Evolutionary conservation across 768 basidiomycete species (phyloP), one percentile per base, ranked within the genome.

Genomic region (Hericium rajendrae): DNA sequence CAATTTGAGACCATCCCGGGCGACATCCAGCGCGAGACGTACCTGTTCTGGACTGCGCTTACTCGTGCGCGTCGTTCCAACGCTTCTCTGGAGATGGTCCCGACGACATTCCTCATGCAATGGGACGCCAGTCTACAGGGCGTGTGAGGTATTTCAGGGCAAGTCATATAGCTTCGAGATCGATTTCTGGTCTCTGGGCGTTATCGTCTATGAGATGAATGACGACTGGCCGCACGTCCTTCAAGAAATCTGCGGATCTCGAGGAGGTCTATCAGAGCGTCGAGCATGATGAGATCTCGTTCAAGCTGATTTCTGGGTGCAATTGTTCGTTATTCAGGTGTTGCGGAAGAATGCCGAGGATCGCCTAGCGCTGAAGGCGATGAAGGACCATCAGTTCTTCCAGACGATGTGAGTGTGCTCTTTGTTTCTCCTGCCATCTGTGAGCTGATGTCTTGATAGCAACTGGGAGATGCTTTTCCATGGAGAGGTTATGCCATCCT

Each of bases 171-270:
- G 43, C 43, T 41, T 60, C 40, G 60, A 51, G 22, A 94, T 97
- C 66, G 97, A 99, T 67, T 81, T 99, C 39, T 99, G 97, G 97
- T 94, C 95, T 0, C 80, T 99, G 4, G 95, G 97, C 22, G 88
- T 97, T 38, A 97, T 94, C 2, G 75, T 97, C 4, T 97, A 91
- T 71, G 94, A 93, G 68, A 80, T 98, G 26, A 26, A 26, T 26
- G 56, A 78, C 97, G 2, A 60, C 64, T 20, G 40, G 54, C 11
- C 54, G 54, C 40, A 54, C 18, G 54, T 38, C 54, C n/a, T 54
- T 54, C 40, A 4, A 28, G 16, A 38, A 54, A 22, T n/a, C 41
- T 24, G 24, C 20, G 1, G 41, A 54, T 46, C 22, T 54, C 6
- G 54, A 41, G 5, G 54, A 15, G 12, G 32, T 54, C 54, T 4